Evolutionary conservation across 805 yeast genomes (phyloP).

Genomic region (Candida takata): DNA sequence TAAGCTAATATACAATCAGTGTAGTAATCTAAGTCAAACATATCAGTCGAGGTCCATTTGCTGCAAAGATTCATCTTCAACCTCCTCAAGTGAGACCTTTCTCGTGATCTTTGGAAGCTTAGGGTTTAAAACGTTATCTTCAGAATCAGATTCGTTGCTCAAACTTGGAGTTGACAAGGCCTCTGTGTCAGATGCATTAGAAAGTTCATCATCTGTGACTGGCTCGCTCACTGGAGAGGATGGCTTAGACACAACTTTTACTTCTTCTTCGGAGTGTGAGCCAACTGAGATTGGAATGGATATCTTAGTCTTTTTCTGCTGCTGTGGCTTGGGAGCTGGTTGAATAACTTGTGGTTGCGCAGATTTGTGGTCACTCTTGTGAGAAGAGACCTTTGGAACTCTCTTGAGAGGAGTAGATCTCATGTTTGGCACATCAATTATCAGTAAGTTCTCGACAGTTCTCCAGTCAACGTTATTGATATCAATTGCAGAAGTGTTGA

Average conservation of each 20-base stretch:
- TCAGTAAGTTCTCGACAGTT: slow-evolving; percentile 5
- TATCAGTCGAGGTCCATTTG: no score
- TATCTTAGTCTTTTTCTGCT: background rate
- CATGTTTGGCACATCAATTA: slow-evolving; percentile 16
- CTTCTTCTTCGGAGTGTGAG: background rate
- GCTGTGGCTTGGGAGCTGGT: background rate
- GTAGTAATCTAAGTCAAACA: no score
- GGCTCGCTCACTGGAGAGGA: background rate
- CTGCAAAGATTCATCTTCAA: slow-evolving; percentile 17
- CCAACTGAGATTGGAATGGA: background rate
- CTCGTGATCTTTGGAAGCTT: slow-evolving; percentile 17
- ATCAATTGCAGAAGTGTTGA: slow-evolving; percentile 10
- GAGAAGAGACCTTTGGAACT: background rate
- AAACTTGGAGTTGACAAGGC: background rate
- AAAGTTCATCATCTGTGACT: background rate
- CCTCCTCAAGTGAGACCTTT: slow-evolving; percentile 19
- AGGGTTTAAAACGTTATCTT: slow-evolving; percentile 1
- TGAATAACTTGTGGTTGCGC: background rate
- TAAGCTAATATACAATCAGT: no score
- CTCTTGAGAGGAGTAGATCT: background rate
- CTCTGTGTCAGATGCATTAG: background rate
- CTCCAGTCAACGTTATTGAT: slow-evolving; percentile 14
- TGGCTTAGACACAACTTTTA: background rate
- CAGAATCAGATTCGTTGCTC: background rate
- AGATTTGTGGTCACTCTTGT: background rate